Conservation (phyloP, 257 asterid genomes). For the Solanum chiquidenum region DNA sequence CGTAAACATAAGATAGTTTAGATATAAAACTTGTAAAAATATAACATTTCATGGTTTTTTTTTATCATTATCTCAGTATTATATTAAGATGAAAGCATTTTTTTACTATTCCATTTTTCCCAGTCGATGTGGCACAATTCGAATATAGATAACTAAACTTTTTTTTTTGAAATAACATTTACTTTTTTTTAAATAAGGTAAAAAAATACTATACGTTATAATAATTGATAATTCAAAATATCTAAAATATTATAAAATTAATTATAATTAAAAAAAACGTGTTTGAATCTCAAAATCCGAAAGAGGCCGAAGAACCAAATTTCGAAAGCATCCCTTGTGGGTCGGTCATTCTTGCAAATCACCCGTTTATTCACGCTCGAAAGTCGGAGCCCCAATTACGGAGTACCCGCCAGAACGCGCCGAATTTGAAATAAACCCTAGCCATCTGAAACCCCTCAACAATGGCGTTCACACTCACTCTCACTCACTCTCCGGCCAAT, state of each 20-base stretch:
- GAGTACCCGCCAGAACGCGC: neutral
- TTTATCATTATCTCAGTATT: neutral
- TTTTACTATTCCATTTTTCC: neutral
- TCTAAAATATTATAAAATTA: too few species aligned
- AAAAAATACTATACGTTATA: too few species aligned
- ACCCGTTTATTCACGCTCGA: neutral
- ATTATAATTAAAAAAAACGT: accelerated
- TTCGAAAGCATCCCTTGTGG: neutral
- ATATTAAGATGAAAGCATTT: neutral
- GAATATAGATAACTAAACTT: neutral
- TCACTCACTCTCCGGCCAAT: slow-evolving; percentile 10
- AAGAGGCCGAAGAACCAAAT: accelerated
- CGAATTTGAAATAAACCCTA: neutral
- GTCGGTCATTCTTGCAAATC: neutral
- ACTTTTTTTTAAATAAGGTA: neutral
- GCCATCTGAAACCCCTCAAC: neutral
- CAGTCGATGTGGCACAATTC: neutral
- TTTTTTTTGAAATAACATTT: neutral
- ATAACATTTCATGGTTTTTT: neutral
- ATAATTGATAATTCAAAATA: too few species aligned
- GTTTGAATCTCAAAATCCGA: accelerated
- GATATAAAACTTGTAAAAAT: neutral
- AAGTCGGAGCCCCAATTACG: neutral
- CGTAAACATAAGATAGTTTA: neutral
- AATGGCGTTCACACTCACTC: slow-evolving; percentile 40